phyloP scores from a whole-genome alignment of 1,284 basidiomycete species.

The Butyriboletus appendiculatus region DNA sequence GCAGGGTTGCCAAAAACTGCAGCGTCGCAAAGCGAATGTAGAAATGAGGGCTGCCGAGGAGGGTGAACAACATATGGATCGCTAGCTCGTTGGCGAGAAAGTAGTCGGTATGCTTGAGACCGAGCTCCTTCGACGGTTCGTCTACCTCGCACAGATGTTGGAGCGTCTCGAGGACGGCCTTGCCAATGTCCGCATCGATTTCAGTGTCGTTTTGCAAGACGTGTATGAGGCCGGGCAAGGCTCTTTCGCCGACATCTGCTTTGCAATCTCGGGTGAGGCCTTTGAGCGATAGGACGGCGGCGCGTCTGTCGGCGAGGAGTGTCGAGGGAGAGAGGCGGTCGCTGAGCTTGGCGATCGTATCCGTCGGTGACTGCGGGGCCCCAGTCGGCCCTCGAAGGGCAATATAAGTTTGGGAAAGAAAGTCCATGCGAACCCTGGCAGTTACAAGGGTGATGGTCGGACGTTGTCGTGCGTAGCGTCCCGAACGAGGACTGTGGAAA shows the following conservation, averaged over 20 bases:
- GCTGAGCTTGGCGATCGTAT: conserved; percentile 86
- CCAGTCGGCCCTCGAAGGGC: conserved; percentile 78
- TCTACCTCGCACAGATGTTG: conserved; percentile 74
- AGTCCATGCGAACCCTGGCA: conserved; percentile 57
- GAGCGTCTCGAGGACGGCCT: conserved; percentile 88
- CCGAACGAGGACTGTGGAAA: not conserved
- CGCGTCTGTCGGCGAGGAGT: conserved; percentile 87
- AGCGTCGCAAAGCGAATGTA: conserved; percentile 88
- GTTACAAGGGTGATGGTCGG: not conserved
- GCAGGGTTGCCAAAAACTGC: conserved; percentile 79
- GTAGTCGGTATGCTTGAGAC: conserved; percentile 70
- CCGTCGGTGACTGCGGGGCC: conserved; percentile 77
- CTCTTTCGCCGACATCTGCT: conserved; percentile 78
- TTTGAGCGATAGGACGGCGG: conserved; percentile 90
- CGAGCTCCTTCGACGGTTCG: conserved; percentile 59
- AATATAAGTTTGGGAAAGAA: conserved; percentile 78
- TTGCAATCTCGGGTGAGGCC: conserved; percentile 92
- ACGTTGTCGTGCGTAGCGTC: not conserved
- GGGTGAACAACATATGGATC: conserved; percentile 74
- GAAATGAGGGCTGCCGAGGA: conserved; percentile 79
- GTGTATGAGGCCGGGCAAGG: conserved; percentile 76
- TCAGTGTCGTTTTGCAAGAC: conserved; percentile 86
- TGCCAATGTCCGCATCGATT: conserved; percentile 87
- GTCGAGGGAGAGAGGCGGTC: conserved; percentile 87
- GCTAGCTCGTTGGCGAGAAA: conserved; percentile 73